phyloP scores from a whole-genome alignment of 352 stramenopile species.

The Phytophthora melonis region DNA sequence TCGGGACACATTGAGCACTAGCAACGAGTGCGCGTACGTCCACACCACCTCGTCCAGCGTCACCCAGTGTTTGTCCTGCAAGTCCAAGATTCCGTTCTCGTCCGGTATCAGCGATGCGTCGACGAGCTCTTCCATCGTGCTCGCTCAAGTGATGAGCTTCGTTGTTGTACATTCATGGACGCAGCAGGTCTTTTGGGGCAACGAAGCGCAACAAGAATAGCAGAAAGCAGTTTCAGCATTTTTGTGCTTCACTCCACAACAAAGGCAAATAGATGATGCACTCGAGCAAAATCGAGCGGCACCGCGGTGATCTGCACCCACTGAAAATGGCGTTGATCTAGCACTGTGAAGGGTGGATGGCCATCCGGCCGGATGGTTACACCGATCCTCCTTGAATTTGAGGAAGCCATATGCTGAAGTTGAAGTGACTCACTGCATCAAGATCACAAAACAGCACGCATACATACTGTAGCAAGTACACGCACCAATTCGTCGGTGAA shows the following conservation, averaged over 20 bases:
- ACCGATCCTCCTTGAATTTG: not conserved
- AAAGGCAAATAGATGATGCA: not conserved
- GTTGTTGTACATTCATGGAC: not conserved
- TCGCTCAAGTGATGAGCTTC: not conserved
- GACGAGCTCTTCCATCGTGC: constrained; percentile 77
- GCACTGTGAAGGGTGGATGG: not conserved
- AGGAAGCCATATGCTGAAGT: not conserved
- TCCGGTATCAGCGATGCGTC: constrained; percentile 70
- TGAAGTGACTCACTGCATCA: not conserved
- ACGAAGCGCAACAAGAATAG: not conserved
- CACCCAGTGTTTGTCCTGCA: constrained; percentile 84
- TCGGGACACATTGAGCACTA: constrained; percentile 74
- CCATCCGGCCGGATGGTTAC: not conserved
- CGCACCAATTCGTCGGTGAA: too few species aligned
- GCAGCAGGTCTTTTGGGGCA: not conserved
- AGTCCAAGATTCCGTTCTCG: constrained; percentile 74
- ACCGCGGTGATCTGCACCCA: not conserved
- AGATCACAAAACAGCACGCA: too few species aligned
- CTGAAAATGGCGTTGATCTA: too few species aligned
- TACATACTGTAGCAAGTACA: too few species aligned
- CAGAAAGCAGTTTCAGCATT: not conserved
- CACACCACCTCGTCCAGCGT: constrained; percentile 85
- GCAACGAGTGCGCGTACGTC: constrained; percentile 66
- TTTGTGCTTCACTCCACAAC: not conserved
- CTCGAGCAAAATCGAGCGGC: not conserved